These are phyloP conservation scores for Petrea volubilis DNA, from an alignment of 257 asterid species.

Conservation along the genomic window DNA sequence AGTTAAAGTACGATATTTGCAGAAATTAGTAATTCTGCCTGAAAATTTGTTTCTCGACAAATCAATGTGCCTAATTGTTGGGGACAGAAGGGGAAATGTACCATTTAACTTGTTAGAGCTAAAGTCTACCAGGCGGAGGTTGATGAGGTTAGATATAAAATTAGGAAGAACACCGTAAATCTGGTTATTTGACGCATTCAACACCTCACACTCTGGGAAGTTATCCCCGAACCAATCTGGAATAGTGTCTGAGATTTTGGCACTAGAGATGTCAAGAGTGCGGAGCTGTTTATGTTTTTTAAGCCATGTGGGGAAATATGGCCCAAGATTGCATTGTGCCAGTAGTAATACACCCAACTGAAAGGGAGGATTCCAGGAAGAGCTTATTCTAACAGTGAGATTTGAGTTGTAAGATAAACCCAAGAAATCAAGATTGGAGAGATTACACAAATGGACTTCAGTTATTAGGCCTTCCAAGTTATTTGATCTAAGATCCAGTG, in stretches of 20 bases:
- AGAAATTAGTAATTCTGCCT: too few species aligned
- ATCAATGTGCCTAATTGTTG: neutral
- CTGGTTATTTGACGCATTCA: conserved; percentile 15
- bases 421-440: conserved; percentile 15
- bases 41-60: neutral
- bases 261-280: conserved; percentile 12
- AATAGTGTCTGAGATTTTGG: conserved; percentile 10
- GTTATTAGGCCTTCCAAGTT: conserved; percentile 19
- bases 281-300: neutral
- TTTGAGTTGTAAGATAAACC: conserved; percentile 24
- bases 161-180: neutral
- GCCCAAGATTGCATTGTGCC: conserved; percentile 19
- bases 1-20: too few species aligned
- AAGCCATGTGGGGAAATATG: conserved; percentile 29
- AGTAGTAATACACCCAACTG: neutral
- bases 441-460: conserved; percentile 25
- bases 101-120: conserved; percentile 23
- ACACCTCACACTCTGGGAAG: neutral
- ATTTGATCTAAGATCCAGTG: neutral
- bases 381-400: conserved; percentile 10
- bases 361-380: conserved; percentile 25
- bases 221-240: conserved; percentile 28
- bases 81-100: conserved; percentile 9
- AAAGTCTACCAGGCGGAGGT: neutral
- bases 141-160: conserved; percentile 3